Evolutionary conservation across 75 land plant species (phyloP), one percentile per base, ranked within the genome.

Genomic region (Isoetes taiwanensis): DNA sequence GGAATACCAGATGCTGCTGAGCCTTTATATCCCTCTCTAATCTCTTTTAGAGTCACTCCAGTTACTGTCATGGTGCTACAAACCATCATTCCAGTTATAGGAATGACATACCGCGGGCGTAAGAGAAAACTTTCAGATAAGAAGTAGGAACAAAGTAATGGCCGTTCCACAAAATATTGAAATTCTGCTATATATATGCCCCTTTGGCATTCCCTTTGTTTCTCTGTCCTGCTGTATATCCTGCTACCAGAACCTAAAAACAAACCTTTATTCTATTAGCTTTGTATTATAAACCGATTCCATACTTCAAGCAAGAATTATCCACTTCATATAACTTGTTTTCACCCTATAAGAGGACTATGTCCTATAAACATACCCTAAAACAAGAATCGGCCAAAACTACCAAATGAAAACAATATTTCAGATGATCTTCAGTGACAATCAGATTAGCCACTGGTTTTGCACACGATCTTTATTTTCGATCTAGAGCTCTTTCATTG

Each of bases 61-160:
- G 93, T 86, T 2, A 90, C 96, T 0, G 96, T 90, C 96, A 90
- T 90, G 24, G 96, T 68, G 64, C 82, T 90, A 0, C 96, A 86
- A 27, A 85, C 96, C 91, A 88, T 85, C 95, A 88, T 85, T 2
- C 96, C 96, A 0, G 86, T 74, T 20, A 90, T 76, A 3, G 96
- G 96, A 29, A 90, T 90, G 58, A 90, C 86, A 71, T 90, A 90
- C 14, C 93, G 67, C 4, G 89, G 94, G 85, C 81, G 55, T 84
- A 81, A 5, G 94, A 89, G 63, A 85, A 90, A 24, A 90, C 96
- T 23, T 73, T 63, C 40, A 90, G 16, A 80, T 4, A 5, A 90
- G 64, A 23, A 90, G 75, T 52, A 86, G 39, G 30, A 70, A 67
- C 86, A 90, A 77, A 1, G 91, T 90, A 38, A 86, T 41, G 4